Evolutionary conservation across 169 alveolate genomes (phyloP).

Genomic region (Ichthyophthirius multifiliis): DNA sequence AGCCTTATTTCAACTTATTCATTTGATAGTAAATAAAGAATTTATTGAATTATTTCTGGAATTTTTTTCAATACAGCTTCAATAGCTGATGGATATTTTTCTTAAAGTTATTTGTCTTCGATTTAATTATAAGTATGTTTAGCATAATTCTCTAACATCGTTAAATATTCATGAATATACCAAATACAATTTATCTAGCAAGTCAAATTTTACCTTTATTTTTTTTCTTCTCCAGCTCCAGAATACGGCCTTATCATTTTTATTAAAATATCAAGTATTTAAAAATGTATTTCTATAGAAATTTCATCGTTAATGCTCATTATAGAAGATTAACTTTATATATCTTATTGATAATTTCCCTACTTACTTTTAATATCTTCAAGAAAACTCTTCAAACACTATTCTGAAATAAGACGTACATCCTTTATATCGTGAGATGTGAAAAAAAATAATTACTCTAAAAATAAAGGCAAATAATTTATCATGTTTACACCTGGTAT

Average conservation of each 20-base stretch:
- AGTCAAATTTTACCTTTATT: not conserved
- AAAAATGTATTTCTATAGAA: not conserved
- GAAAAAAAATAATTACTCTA: not conserved
- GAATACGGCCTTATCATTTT: not conserved
- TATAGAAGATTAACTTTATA: not conserved
- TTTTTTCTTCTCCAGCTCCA: not conserved
- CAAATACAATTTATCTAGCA: not conserved
- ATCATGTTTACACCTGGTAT: not conserved
- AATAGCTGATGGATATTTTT: not conserved
- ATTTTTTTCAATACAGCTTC: not conserved
- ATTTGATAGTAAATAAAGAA: not conserved
- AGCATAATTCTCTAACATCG: not conserved
- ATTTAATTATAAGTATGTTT: not conserved
- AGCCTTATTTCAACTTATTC: conserved; percentile 22
- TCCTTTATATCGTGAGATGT: not conserved
- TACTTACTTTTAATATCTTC: conserved; percentile 1
- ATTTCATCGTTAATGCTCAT: not conserved
- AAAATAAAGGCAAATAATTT: not conserved
- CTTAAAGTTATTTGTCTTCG: not conserved
- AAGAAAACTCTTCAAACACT: not conserved
- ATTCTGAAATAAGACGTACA: not conserved
- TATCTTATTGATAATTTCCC: no score
- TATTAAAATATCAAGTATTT: not conserved
- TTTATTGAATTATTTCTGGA: not conserved
- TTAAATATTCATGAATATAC: not conserved